Conservation (phyloP, 148 eudicot genomes). For the Tetragonia tetragonoides region DNA sequence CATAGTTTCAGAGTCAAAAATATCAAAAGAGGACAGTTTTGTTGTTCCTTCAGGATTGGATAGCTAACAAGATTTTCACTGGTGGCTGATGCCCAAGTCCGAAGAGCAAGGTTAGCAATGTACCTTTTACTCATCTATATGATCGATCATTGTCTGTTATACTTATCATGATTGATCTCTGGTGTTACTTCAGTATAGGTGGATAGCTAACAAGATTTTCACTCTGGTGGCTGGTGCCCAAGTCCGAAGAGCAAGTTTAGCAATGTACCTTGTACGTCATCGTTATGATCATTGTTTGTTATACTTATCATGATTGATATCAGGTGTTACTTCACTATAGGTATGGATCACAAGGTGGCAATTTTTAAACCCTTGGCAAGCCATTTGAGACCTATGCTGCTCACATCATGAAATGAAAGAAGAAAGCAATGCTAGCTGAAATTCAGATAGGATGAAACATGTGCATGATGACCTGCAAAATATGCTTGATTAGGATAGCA, state of each 20-base stretch:
- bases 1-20: constrained; percentile 54
- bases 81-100: constrained; percentile 63
- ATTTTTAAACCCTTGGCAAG: constrained; percentile 72
- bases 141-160: not conserved
- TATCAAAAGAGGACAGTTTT: constrained; percentile 45
- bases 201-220: too few relatives aligned
- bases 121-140: constrained; percentile 13
- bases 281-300: too few relatives aligned
- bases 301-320: not conserved
- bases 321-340: constrained; percentile 29
- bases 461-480: constrained; percentile 70
- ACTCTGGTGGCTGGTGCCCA: too few relatives aligned
- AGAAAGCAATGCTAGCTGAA: constrained; percentile 71
- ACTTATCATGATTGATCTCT: not conserved
- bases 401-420: constrained; percentile 77
- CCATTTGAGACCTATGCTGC: constrained; percentile 82
- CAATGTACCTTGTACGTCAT: too few relatives aligned
- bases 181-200: too few relatives aligned
- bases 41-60: constrained; percentile 64
- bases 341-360: constrained; percentile 65
- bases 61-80: constrained; percentile 48
- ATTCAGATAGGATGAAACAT: constrained; percentile 70
- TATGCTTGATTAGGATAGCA: constrained; percentile 84
- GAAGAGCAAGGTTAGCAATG: constrained; percentile 74
- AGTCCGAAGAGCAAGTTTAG: too few relatives aligned